Percentiles rank a stretch among this genome's conserved stretches.
Conservation (phyloP, 352 stramenopile species). For the Globisporangium nodosum region DNA sequence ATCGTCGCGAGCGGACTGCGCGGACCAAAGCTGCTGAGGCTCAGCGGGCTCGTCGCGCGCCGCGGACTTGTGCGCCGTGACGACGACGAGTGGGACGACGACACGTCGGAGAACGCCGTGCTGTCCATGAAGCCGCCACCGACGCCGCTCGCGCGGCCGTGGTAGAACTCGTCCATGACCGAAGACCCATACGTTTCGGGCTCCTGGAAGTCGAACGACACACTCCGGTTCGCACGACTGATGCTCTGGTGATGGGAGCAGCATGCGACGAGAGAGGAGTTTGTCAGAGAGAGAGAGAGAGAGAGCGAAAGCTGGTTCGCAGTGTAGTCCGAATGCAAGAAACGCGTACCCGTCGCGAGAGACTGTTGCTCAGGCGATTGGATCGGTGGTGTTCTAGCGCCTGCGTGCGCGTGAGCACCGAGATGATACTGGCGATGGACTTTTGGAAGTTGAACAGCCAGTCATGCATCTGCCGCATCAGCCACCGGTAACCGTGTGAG, state of each 20-base stretch:
- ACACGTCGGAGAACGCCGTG: slow-evolving; percentile 52
- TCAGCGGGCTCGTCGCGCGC: slow-evolving; percentile 52
- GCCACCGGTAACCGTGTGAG: neutral
- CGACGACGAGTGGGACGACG: slow-evolving; percentile 24
- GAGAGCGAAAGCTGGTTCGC: neutral
- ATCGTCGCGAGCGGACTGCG: slow-evolving; percentile 59
- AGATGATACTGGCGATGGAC: slow-evolving; percentile 85
- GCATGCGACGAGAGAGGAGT: neutral
- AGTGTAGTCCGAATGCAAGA: neutral
- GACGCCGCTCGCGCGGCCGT: slow-evolving; percentile 27
- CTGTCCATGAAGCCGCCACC: slow-evolving; percentile 38
- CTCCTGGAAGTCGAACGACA: slow-evolving; percentile 75
- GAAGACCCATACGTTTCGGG: slow-evolving; percentile 29
- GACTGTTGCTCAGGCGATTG: slow-evolving; percentile 40
- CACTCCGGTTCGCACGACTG: slow-evolving; percentile 59
- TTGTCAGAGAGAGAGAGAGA: neutral
- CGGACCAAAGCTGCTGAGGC: slow-evolving; percentile 47
- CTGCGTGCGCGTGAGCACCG: slow-evolving; percentile 61
- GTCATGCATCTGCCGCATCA: slow-evolving; percentile 65
- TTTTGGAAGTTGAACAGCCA: slow-evolving; percentile 89
- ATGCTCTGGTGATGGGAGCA: slow-evolving; percentile 37
- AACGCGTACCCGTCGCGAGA: slow-evolving; percentile 31
- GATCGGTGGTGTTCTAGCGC: slow-evolving; percentile 34
- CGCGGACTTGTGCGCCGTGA: slow-evolving; percentile 39
- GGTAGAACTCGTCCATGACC: slow-evolving; percentile 54